Evolutionary conservation across 2,329 filamentous ascomycete species (phyloP).

Genomic region (Coniochaeta pulveracea): DNA sequence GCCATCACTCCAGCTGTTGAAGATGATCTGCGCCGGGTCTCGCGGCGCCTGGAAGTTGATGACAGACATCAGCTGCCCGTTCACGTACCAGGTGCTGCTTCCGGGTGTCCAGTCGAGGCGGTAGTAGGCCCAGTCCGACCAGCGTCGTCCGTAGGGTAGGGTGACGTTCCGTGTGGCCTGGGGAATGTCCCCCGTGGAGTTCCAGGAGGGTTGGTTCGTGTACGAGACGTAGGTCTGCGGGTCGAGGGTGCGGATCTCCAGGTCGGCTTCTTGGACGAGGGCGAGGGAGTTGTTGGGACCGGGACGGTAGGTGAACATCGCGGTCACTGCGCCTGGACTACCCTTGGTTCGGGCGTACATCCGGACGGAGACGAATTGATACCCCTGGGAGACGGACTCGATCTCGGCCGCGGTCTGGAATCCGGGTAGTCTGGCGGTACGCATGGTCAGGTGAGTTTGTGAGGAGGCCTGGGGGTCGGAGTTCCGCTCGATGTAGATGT

Average conservation of each 20-base stretch:
- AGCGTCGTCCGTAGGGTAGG: slow-evolving; percentile 22
- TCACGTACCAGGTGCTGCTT: slow-evolving; percentile 35
- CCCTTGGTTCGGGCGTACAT: slow-evolving; percentile 20
- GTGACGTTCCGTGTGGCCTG: slow-evolving; percentile 27
- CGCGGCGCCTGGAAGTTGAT: slow-evolving; percentile 37
- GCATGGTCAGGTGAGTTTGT: slow-evolving; percentile 14
- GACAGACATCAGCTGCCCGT: slow-evolving; percentile 28
- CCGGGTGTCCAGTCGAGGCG: slow-evolving; percentile 39
- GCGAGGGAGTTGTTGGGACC: slow-evolving; percentile 10
- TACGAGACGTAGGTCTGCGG: slow-evolving; percentile 26
- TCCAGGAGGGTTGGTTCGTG: slow-evolving; percentile 39
- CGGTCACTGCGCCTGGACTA: slow-evolving; percentile 18
- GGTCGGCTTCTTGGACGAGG: slow-evolving; percentile 16
- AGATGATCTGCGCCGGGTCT: slow-evolving; percentile 30
- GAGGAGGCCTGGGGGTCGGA: slow-evolving; percentile 16
- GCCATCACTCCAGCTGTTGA: slow-evolving; percentile 42
- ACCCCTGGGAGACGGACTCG: slow-evolving; percentile 16
- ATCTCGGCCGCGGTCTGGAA: slow-evolving; percentile 19
- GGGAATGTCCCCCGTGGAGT: slow-evolving; percentile 26
- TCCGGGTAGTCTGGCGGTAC: slow-evolving; percentile 8
- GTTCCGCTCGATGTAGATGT: slow-evolving; percentile 27
- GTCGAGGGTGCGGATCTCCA: slow-evolving; percentile 28
- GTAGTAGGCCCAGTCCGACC: slow-evolving; percentile 38
- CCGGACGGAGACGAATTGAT: slow-evolving; percentile 19
- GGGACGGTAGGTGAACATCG: slow-evolving; percentile 22